Evolutionary conservation across 441 rosid genomes (phyloP).

Genomic region (Adansonia madagascariensis): DNA sequence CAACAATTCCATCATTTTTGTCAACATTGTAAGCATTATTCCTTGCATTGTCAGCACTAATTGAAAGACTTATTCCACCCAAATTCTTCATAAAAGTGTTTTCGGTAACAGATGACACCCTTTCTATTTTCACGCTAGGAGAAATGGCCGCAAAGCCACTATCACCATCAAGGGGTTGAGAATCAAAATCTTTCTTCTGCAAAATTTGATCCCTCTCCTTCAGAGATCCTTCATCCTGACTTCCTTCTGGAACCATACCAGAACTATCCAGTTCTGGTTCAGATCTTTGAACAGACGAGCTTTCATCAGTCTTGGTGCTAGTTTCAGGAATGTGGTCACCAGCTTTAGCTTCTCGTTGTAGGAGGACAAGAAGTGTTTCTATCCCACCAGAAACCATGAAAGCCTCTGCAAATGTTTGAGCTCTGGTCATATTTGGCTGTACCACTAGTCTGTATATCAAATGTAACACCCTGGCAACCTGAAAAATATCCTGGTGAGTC

Average conservation of each 20-base stretch:
- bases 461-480: conserved; percentile 94
- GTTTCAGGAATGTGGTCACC: conserved; percentile 63
- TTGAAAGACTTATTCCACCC: conserved; percentile 95
- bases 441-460: conserved; percentile 87
- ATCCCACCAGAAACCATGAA: conserved; percentile 88
- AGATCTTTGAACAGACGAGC: conserved; percentile 39
- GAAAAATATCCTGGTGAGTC: conserved; percentile 36
- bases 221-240: conserved; percentile 46
- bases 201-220: conserved; percentile 44
- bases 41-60: conserved; percentile 95
- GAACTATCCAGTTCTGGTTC: conserved; percentile 47
- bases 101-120: conserved; percentile 71
- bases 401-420: conserved; percentile 79
- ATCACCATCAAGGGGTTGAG: conserved; percentile 42
- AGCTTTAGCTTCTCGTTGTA: conserved; percentile 94
- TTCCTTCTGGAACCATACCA: conserved; percentile 39
- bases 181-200: conserved; percentile 44
- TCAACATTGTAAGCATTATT: conserved; percentile 92
- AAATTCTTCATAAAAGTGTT: conserved; percentile 54
- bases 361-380: conserved; percentile 95
- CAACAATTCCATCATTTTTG: conserved; percentile 85
- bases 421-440: conserved; percentile 91
- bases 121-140: conserved; percentile 48
- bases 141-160: conserved; percentile 47
- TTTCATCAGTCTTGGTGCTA: conserved; percentile 39